Conservation (phyloP, 257 asterid genomes). For the Fraxinus anomala region DNA sequence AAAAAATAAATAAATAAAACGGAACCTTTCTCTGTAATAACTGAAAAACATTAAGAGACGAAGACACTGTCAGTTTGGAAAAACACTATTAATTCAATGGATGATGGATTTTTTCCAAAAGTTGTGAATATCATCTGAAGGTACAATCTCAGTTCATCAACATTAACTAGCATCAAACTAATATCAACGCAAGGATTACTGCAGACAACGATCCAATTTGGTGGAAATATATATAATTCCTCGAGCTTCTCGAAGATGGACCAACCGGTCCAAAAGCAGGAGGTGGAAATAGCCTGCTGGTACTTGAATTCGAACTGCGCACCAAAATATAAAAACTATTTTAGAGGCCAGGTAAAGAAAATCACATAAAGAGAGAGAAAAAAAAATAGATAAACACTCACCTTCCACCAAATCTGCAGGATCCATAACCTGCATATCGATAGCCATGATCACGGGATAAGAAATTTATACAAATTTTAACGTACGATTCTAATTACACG, state of each 20-base stretch:
- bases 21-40: no score
- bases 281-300: constrained; percentile 42
- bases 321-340: neutral
- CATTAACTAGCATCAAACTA: constrained; percentile 34
- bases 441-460: constrained; percentile 1
- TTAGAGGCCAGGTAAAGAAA: constrained; percentile 5
- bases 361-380: neutral
- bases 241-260: constrained; percentile 40
- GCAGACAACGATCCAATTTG: constrained; percentile 34
- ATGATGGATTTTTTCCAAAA: neutral
- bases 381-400: constrained; percentile 29
- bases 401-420: constrained; percentile 86
- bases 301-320: constrained; percentile 54
- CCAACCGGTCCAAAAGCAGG: constrained; percentile 64
- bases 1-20: no score
- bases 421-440: constrained; percentile 64
- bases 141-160: constrained; percentile 9
- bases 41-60: no score
- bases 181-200: constrained; percentile 27
- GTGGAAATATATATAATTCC: constrained; percentile 13
- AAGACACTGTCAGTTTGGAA: neutral
- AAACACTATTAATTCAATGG: neutral
- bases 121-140: neutral
- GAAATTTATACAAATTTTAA: neutral
- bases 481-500: neutral